Evolutionary conservation across 1,139 yeast genomes (phyloP), one percentile per base, ranked within the genome.

Genomic region (Pneumocystis carinii): DNA sequence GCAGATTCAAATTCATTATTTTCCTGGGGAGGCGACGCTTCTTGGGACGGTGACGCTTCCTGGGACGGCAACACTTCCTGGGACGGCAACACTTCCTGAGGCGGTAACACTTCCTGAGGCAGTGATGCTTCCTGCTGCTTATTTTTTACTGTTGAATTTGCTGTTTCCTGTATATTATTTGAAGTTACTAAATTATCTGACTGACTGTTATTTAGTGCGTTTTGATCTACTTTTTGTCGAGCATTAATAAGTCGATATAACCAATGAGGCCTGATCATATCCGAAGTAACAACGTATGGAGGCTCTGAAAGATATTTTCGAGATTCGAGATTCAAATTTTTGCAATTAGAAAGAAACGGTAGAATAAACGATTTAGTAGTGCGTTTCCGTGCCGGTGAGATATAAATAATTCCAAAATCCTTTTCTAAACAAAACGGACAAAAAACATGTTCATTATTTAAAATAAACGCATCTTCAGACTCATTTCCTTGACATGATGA

Each of bases 361-460:
- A 62, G 38, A 35, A 19, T 29, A 17, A 38, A 61, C 2, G 62
- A 58, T 15, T 38, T 24, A 48, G n/a, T 10, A 48, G 6, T 10
- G 24, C 3, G 32, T 24, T 57, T 12, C 12, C 37, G 59, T 24
- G 55, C 67, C 10, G 87, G 85, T 1, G 90, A 83, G 24, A 80
- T 80, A 73, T 87, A 92, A 0, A 87, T 83, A 17, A 92, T 85
- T 3, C 96, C 96, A 74, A 90, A 89, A 69, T 87, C 84, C 2
- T 88, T 80, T 75, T 86, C 84, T 3, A 95, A 95, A 77, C 98
- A 92, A 72, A 86, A 92, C 0, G 98, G 97, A 72, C 98, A 92
- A 69, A 82, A 81, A 1, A 96, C 92, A 0, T 94, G 86, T 70
- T 90, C 97, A 12, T 95, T 85, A 2, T 87, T 85, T 65, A 90